phyloP scores from a whole-genome alignment of 2,329 filamentous ascomycete genomes.

The Fusarium sp. region DNA sequence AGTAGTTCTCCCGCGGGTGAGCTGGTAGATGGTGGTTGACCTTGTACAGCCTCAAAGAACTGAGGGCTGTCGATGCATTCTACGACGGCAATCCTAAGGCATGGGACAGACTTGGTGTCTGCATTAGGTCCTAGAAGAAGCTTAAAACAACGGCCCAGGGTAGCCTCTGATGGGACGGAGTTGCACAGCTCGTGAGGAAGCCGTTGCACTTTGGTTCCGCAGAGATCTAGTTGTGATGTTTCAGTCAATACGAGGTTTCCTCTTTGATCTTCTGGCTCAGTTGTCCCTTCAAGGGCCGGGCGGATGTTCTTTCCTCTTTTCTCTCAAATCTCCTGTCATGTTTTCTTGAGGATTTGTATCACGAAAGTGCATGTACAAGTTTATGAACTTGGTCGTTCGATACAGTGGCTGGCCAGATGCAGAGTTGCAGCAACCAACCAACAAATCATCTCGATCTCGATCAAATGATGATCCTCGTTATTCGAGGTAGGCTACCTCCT shows the following conservation, averaged over 20 bases:
- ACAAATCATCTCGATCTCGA: not conserved
- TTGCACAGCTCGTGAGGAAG: not conserved
- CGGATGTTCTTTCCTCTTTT: not conserved
- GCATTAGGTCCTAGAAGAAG: not conserved
- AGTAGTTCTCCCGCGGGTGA: not conserved
- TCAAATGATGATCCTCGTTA: not conserved
- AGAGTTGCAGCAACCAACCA: not conserved
- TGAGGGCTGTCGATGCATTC: not conserved
- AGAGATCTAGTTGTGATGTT: no score
- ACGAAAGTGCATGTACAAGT: not conserved
- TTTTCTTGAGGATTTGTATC: not conserved
- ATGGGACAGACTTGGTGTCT: not conserved
- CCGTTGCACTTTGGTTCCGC: not conserved
- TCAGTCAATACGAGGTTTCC: no score
- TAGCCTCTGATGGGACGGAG: not conserved
- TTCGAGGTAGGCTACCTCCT: not conserved
- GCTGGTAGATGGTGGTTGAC: not conserved
- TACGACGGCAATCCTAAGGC: not conserved
- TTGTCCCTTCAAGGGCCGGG: no score
- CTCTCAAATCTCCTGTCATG: not conserved
- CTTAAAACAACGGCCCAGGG: not conserved
- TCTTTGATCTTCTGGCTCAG: no score
- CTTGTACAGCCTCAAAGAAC: not conserved
- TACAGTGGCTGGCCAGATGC: not conserved
- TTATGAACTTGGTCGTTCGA: not conserved